These are phyloP conservation scores for Saccharata proteae DNA, from an alignment of 2,329 filamentous ascomycete species.

Conservation along the genomic window DNA sequence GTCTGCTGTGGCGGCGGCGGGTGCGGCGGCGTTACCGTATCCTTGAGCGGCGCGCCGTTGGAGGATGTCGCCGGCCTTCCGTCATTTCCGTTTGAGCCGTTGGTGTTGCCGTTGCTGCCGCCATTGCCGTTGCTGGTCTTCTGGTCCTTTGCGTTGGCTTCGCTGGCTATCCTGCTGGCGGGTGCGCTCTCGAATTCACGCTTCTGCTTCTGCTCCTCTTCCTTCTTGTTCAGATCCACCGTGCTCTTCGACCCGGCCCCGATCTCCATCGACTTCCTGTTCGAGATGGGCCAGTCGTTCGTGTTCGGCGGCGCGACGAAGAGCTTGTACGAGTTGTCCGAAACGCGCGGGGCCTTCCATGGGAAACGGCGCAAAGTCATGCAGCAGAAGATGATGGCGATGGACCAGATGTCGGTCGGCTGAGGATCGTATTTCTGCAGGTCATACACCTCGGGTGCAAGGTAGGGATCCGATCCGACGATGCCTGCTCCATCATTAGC, in stretches of 20 bases:
- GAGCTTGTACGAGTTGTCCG: slow-evolving; percentile 89
- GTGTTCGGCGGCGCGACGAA: slow-evolving; percentile 72
- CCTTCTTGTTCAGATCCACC: slow-evolving; percentile 15
- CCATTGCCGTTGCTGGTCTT: slow-evolving; percentile 19
- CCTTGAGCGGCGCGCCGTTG: slow-evolving; percentile 6
- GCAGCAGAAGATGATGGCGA: slow-evolving; percentile 97
- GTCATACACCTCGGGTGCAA: slow-evolving; percentile 94
- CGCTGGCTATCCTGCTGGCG: slow-evolving; percentile 26
- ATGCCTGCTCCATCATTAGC: slow-evolving; percentile 42
- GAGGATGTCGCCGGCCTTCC: slow-evolving; percentile 11
- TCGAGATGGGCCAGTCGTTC: slow-evolving; percentile 21
- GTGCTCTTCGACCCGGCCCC: slow-evolving; percentile 24
- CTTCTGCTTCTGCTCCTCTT: slow-evolving; percentile 8
- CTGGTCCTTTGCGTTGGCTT: slow-evolving; percentile 10
- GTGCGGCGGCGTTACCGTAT: slow-evolving; percentile 43
- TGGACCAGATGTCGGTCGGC: slow-evolving; percentile 91
- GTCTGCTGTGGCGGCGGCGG: slow-evolving; percentile 33
- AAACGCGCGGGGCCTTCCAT: slow-evolving; percentile 87
- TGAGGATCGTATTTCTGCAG: slow-evolving; percentile 86
- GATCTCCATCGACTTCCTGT: slow-evolving; percentile 4
- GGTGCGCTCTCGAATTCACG: slow-evolving; percentile 25
- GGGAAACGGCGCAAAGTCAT: slow-evolving; percentile 93
- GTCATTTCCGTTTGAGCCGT: slow-evolving; percentile 11
- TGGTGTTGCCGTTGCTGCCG: slow-evolving; percentile 12
- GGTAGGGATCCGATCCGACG: slow-evolving; percentile 83